Conservation (phyloP, 148 eudicot genomes). For the Dysphania ambrosioides region DNA sequence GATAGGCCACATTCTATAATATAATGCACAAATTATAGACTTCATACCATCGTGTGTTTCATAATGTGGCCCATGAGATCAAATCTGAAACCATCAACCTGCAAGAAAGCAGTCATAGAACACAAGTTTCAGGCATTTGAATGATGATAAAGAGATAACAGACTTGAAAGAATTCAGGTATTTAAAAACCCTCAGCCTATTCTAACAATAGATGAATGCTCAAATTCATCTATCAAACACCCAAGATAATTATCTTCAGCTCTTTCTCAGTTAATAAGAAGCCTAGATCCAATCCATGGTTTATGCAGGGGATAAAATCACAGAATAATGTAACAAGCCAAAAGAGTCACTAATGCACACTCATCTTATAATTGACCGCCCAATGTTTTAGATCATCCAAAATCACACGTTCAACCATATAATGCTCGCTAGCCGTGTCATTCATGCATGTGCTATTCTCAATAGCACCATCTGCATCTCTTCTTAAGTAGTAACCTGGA, state of each 20-base stretch:
- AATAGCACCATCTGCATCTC: constrained; percentile 66
- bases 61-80: constrained; percentile 98
- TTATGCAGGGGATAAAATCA: not conserved
- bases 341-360: not conserved
- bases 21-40: too few species aligned
- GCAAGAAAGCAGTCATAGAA: too few species aligned
- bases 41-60: constrained; percentile 92
- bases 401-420: constrained; percentile 88
- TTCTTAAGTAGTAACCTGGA: constrained; percentile 90
- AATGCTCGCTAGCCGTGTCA: constrained; percentile 97
- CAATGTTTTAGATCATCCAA: constrained; percentile 82
- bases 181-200: not conserved
- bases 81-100: constrained; percentile 99
- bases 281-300: too few species aligned
- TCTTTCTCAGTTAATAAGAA: too few species aligned
- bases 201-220: not conserved
- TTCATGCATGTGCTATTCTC: constrained; percentile 77
- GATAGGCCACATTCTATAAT: not conserved
- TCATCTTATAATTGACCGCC: constrained; percentile 89
- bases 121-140: too few species aligned
- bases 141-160: too few species aligned
- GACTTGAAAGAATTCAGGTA: too few species aligned
- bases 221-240: not conserved
- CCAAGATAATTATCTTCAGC: too few species aligned
- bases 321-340: not conserved